These are phyloP conservation scores for Sophora flavescens DNA, from an alignment of 306 rosid species.

Conservation along the genomic window DNA sequence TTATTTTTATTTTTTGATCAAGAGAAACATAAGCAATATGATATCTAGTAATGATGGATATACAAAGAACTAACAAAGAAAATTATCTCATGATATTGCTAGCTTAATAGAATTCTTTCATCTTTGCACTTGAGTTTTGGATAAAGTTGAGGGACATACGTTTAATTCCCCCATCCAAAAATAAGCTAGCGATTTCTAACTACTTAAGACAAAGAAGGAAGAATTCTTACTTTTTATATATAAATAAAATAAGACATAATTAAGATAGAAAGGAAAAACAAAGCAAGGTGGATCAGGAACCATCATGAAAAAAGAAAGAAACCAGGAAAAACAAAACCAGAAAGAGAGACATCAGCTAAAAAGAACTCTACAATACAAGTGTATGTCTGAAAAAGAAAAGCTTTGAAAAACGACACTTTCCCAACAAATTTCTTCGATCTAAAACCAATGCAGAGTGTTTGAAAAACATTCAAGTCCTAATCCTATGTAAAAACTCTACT, in stretches of 20 bases:
- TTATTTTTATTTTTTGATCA: neutral
- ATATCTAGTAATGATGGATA: conserved; percentile 29
- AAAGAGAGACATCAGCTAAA: neutral
- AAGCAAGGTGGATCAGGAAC: too few relatives aligned
- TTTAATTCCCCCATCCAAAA: conserved; percentile 8
- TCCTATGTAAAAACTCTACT: neutral
- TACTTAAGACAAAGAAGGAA: neutral
- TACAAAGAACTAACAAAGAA: conserved; percentile 1
- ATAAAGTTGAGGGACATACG: conserved; percentile 8
- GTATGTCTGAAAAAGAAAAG: conserved; percentile 11
- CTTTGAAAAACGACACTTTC: neutral
- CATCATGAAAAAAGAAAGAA: neutral
- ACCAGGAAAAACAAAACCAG: neutral
- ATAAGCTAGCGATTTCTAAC: conserved; percentile 5
- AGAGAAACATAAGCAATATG: conserved; percentile 13
- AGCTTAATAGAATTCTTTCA: neutral
- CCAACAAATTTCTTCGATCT: conserved; percentile 11
- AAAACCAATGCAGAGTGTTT: conserved; percentile 2
- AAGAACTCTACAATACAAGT: neutral
- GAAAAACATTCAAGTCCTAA: conserved; percentile 40
- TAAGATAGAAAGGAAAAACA: too few relatives aligned
- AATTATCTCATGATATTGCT: neutral
- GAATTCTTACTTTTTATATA: neutral
- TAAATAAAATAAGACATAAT: neutral
- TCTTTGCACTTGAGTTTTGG: neutral